Percentiles rank a stretch among this genome's conserved stretches.
Conservation (phyloP, 192 early-diverging fungal genomes). For the Backusella macrospora region DNA sequence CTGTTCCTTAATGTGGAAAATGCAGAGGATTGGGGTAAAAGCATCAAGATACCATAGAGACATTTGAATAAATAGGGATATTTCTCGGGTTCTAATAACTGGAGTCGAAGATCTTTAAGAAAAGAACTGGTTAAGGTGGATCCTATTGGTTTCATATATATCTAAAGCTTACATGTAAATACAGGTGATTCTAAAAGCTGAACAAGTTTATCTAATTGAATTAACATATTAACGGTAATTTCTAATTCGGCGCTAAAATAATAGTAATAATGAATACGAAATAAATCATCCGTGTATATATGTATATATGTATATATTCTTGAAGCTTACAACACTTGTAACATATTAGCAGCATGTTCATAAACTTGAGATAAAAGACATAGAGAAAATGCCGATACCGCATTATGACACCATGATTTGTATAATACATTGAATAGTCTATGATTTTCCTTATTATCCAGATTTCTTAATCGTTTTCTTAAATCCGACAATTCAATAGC, state of each 20-base stretch:
- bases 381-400: constrained; percentile 90
- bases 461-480: constrained; percentile 74
- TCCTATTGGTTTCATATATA: not conserved
- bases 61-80: constrained; percentile 92
- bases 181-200: constrained; percentile 97
- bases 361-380: constrained; percentile 98
- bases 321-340: constrained; percentile 72
- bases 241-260: constrained; percentile 78
- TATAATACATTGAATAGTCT: constrained; percentile 86
- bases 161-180: constrained; percentile 78
- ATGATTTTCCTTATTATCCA: constrained; percentile 70
- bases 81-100: constrained; percentile 89
- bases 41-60: constrained; percentile 95
- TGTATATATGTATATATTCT: not conserved
- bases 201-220: constrained; percentile 98
- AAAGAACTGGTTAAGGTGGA: not conserved
- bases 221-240: constrained; percentile 91
- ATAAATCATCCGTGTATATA: not conserved
- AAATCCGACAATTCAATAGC: constrained; percentile 88
- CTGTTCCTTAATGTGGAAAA: constrained; percentile 95
- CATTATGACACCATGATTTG: constrained; percentile 95
- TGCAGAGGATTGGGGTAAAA: constrained; percentile 94
- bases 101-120: constrained; percentile 76
- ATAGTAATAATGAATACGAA: not conserved
- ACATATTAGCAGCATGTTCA: constrained; percentile 82